Conservation (phyloP, 257 asterid genomes). For the Nemophila menziesii region DNA sequence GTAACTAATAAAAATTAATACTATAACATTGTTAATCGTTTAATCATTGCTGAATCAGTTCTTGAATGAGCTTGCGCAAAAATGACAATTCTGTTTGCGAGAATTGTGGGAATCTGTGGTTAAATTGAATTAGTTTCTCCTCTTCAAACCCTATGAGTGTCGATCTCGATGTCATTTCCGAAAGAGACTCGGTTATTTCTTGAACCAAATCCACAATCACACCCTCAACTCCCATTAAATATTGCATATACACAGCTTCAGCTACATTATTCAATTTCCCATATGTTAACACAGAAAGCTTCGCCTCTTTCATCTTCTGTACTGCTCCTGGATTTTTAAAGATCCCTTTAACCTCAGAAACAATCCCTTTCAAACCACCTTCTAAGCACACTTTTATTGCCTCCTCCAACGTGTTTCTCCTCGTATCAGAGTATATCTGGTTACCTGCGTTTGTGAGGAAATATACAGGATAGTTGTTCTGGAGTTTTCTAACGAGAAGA, state of each 20-base stretch:
- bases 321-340: slow-evolving; percentile 71
- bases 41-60: no score
- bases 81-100: no score
- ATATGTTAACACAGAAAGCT: slow-evolving; percentile 63
- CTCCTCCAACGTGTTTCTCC: slow-evolving; percentile 83
- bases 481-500: slow-evolving; percentile 47
- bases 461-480: slow-evolving; percentile 60
- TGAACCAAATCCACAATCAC: slow-evolving; percentile 76
- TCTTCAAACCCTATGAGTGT: no score
- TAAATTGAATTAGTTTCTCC: no score
- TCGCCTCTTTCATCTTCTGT: slow-evolving; percentile 56
- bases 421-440: slow-evolving; percentile 48
- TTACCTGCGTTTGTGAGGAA: slow-evolving; percentile 89
- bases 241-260: slow-evolving; percentile 84
- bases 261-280: slow-evolving; percentile 77
- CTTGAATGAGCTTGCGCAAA: no score
- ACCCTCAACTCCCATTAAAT: slow-evolving; percentile 86
- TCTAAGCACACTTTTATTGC: slow-evolving; percentile 66
- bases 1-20: no score
- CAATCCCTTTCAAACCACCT: slow-evolving; percentile 83
- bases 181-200: slow-evolving; percentile 57
- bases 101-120: no score
- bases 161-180: no score
- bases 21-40: no score
- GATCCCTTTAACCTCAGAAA: slow-evolving; percentile 66